Conservation (phyloP, 306 rosid genomes). For the Abrus precatorius region DNA sequence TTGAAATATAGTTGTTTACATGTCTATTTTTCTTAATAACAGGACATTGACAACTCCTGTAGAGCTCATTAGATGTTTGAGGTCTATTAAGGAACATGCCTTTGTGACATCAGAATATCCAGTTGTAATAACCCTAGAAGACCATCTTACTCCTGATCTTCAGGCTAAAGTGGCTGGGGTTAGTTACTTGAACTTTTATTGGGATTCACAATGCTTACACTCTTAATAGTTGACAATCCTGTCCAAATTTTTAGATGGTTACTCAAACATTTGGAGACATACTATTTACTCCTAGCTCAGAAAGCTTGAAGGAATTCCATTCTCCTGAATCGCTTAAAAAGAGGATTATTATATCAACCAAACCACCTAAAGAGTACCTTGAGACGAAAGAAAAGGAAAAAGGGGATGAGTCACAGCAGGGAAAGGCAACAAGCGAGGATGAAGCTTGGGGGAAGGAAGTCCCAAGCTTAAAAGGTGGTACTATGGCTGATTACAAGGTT, state of each 20-base stretch:
- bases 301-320: constrained; percentile 83
- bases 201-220: constrained; percentile 18
- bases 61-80: constrained; percentile 86
- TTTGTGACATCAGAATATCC: constrained; percentile 90
- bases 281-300: constrained; percentile 77
- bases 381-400: constrained; percentile 71
- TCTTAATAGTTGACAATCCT: constrained; percentile 45
- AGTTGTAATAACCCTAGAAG: constrained; percentile 91
- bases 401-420: constrained; percentile 61
- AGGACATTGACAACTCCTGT: constrained; percentile 98
- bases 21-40: constrained; percentile 12
- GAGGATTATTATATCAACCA: constrained; percentile 90
- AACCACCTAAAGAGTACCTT: constrained; percentile 98
- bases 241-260: constrained; percentile 73
- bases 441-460: constrained; percentile 93
- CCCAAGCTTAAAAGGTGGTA: constrained; percentile 58
- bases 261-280: constrained; percentile 77
- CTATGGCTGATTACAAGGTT: constrained; percentile 69
- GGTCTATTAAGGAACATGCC: constrained; percentile 83
- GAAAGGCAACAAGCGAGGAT: constrained; percentile 61
- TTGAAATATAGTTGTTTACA: constrained; percentile 20
- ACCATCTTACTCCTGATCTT: constrained; percentile 92
- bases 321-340: constrained; percentile 87
- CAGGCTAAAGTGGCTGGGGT: constrained; percentile 97
- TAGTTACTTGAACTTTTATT: constrained; percentile 41